Conservation (phyloP, 2,329 filamentous ascomycete species). For the Macrophomina phaseolina region DNA sequence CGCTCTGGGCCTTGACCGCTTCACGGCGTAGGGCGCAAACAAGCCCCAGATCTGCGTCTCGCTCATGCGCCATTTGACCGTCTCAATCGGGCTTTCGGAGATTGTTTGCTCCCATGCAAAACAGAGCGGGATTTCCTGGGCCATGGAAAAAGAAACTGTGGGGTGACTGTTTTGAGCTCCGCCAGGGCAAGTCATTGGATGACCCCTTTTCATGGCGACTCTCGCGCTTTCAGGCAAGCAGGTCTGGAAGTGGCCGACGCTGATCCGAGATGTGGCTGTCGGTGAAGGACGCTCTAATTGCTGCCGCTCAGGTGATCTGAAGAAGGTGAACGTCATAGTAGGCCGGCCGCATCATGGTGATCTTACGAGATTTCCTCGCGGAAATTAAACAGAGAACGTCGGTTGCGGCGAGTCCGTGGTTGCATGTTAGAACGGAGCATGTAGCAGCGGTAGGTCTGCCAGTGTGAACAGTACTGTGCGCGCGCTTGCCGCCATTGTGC, state of each 20-base stretch:
- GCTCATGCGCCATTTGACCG: background rate
- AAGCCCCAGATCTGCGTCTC: slow-evolving; percentile 10
- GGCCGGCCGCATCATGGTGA: background rate
- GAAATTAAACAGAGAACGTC: too few species aligned
- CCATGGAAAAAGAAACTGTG: background rate
- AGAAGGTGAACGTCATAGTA: background rate
- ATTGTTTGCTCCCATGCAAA: slow-evolving; percentile 5
- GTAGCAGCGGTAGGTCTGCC: too few species aligned
- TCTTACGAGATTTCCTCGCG: background rate
- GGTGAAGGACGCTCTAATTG: background rate
- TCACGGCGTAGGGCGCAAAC: background rate
- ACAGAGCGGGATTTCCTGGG: slow-evolving; percentile 9
- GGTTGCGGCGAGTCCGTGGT: too few species aligned
- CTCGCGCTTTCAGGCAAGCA: background rate
- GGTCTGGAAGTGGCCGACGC: background rate
- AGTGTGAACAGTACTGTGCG: too few species aligned
- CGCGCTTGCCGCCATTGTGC: too few species aligned
- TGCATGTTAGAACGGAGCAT: too few species aligned
- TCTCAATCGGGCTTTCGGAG: background rate
- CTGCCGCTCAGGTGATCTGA: background rate
- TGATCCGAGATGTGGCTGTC: slow-evolving; percentile 1
- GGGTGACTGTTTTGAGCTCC: slow-evolving; percentile 6
- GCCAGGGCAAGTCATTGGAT: slow-evolving; percentile 1
- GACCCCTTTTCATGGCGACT: background rate
- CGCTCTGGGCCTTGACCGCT: background rate